Base-by-base conservation (phyloP, 176 grass and related monocot species). In the Elymus sibiricus region DNA sequence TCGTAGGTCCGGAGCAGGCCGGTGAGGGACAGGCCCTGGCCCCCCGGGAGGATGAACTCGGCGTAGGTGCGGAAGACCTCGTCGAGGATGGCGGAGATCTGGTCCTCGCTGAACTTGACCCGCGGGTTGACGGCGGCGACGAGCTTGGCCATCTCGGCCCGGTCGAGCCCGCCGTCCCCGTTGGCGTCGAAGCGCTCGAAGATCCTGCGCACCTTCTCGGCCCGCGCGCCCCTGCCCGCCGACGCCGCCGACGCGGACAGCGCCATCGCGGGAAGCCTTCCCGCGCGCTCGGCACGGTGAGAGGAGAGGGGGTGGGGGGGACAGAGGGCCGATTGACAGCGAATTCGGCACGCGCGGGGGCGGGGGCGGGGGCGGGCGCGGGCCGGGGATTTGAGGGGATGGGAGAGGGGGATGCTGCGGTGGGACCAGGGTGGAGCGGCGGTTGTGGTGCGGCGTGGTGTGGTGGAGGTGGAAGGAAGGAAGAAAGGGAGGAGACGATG, bases 11-110 rank as follows among this genome's bases (percentile, higher is more conserved):
- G 90, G 84, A 95, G 88, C 79, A 99, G 86, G 5, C 97, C 97
- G 7, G 89, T 53, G 25, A 94, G 90, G 38, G 97, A 92, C 79
- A 98, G 88, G 4, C 97, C 93, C 15, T 59, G 65, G 4, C 66
- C 82, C 5, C 22, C 83, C 3, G 92, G 83, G 15, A 88, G 78
- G n/a, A 95, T 92, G 84, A 94, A 98, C 64, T 95, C 94, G 40
- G 86, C 74, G 75, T 99, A 99, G 81, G 94, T 94, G 79, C 97
- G 90, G 90, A 96, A 99, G 17, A 99, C 97, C 88, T 95, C 97
- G 76, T 99, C 94, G 78, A 99, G 92, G 87, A 99, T 96, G 77
- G 87, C 85, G 82, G 86, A 87, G 88, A 99, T 94, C 88, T 99
- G 97, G 76, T 91, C 92, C 11, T 94, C 92, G 84, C 91, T 96